Evolutionary conservation across 23 red algal genomes (phyloP).

Genomic region (Gracilariopsis chorda): DNA sequence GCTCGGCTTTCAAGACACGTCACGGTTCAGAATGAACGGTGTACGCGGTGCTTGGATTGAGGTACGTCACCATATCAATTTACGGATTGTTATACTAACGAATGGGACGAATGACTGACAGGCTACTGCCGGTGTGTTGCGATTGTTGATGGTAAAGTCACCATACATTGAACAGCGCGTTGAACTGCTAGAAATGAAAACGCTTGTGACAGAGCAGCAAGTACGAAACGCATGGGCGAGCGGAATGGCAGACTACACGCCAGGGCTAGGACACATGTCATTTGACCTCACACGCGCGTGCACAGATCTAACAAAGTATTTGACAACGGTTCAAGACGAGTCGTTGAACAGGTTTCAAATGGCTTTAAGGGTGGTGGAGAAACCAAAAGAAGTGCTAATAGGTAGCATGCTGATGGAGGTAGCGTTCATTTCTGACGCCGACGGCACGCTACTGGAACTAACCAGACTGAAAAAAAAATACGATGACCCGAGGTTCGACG

Average conservation of each 20-base stretch:
- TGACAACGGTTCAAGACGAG: not conserved
- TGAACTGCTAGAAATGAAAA: constrained; percentile 35
- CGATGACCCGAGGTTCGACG: not conserved
- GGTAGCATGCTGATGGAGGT: constrained; percentile 8
- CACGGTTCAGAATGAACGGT: not conserved
- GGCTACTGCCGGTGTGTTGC: not conserved
- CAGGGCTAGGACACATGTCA: constrained; percentile 24
- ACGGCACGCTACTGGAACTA: constrained; percentile 21
- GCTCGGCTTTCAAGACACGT: constrained; percentile 27
- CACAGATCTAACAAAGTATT: not conserved
- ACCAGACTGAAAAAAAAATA: not conserved
- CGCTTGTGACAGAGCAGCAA: not conserved
- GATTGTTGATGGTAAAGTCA: not conserved
- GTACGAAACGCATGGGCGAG: not conserved
- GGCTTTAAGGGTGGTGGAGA: constrained; percentile 1
- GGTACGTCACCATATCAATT: not conserved
- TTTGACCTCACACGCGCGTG: constrained; percentile 26
- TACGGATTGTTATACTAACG: not conserved
- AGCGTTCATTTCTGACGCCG: constrained; percentile 29
- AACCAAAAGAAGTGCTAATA: not conserved
- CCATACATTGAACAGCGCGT: constrained; percentile 42
- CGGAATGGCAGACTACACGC: constrained; percentile 11
- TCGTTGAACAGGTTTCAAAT: constrained; percentile 11
- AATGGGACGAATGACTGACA: not conserved
- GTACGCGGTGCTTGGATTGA: constrained; percentile 4